These are phyloP conservation scores for Oenanthe sinensis DNA, from an alignment of 129 eudicot species.

Conservation along the genomic window DNA sequence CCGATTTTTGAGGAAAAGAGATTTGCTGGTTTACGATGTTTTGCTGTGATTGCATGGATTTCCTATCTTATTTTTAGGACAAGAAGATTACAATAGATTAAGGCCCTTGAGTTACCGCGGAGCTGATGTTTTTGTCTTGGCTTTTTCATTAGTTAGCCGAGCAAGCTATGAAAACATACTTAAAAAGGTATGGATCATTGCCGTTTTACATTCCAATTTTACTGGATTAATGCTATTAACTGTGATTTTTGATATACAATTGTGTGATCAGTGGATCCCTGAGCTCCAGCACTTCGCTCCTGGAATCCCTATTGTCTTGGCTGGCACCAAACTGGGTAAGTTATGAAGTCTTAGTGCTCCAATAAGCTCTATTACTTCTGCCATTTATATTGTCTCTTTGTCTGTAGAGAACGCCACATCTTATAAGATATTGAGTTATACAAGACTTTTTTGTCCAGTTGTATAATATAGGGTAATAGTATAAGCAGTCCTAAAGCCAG, in stretches of 20 bases:
- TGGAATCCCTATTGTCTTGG: slow-evolving; percentile 77
- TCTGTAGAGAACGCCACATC: no score
- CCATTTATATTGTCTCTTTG: not conserved
- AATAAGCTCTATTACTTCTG: not conserved
- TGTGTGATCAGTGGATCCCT: slow-evolving; percentile 79
- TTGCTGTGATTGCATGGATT: not conserved
- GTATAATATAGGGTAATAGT: no score
- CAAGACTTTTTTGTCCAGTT: no score
- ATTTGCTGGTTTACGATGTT: slow-evolving; percentile 11
- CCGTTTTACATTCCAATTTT: not conserved
- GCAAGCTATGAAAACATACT: slow-evolving; percentile 90
- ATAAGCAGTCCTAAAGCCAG: no score
- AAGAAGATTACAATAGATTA: slow-evolving; percentile 88
- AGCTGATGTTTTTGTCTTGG: slow-evolving; percentile 85
- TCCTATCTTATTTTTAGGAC: slow-evolving; percentile 35
- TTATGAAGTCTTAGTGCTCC: not conserved
- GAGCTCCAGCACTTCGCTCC: slow-evolving; percentile 97
- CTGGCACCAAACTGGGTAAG: slow-evolving; percentile 95
- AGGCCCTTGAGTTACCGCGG: slow-evolving; percentile 96
- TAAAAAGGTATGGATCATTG: slow-evolving; percentile 50
- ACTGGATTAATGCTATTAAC: not conserved
- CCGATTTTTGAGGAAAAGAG: not conserved
- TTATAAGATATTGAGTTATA: no score
- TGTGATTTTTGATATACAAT: slow-evolving; percentile 19
- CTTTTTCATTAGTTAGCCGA: slow-evolving; percentile 88